These are phyloP conservation scores for Aspergillus neotritici DNA, from an alignment of 2,329 filamentous ascomycete genomes.

Conservation along the genomic window DNA sequence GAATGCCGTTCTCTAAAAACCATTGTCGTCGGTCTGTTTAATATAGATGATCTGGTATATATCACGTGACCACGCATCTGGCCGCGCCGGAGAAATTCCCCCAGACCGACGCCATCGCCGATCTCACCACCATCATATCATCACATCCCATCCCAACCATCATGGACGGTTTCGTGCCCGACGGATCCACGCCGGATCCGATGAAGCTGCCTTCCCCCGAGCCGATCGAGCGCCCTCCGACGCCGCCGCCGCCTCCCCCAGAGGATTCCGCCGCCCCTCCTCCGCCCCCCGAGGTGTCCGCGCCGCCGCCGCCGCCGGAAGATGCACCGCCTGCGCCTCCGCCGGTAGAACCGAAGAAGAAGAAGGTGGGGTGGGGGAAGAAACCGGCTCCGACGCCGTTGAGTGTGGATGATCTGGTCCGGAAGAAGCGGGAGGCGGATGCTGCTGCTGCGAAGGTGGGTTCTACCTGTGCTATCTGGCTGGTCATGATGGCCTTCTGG, in stretches of 20 bases:
- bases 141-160: constrained; percentile 5
- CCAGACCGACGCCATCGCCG: constrained; percentile 13
- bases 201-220: constrained; percentile 34
- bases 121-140: not conserved
- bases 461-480: constrained; percentile 13
- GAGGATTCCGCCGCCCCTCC: constrained; percentile 37
- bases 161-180: constrained; percentile 33
- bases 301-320: constrained; percentile 39
- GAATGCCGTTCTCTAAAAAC: not conserved
- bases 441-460: constrained; percentile 70
- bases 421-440: constrained; percentile 80
- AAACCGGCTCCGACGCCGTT: constrained; percentile 50
- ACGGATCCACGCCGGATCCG: constrained; percentile 18
- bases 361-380: constrained; percentile 51
- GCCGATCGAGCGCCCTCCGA: constrained; percentile 32
- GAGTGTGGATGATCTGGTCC: constrained; percentile 78
- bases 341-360: constrained; percentile 46
- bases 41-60: not conserved
- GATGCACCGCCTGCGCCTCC: constrained; percentile 33
- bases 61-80: constrained; percentile 23
- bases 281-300: constrained; percentile 33
- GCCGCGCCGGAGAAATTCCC: constrained; percentile 27
- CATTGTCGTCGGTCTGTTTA: not conserved
- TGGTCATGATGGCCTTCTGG: not conserved
- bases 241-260: constrained; percentile 39